Evolutionary conservation across 2,329 filamentous ascomycete species (phyloP).

Genomic region (Botrytis deweyae): DNA sequence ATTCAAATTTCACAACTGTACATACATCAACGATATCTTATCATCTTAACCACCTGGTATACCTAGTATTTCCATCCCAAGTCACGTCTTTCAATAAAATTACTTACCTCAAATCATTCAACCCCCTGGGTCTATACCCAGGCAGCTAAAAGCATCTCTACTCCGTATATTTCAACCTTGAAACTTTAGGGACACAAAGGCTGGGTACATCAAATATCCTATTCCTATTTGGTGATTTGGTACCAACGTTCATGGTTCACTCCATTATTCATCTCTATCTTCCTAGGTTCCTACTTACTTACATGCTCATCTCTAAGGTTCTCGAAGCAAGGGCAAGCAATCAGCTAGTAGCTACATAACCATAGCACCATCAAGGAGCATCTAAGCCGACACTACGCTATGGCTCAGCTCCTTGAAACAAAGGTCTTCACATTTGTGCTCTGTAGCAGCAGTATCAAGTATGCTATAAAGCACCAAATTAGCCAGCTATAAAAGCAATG

Average conservation of each 20-base stretch:
- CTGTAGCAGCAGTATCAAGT: background rate
- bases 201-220: background rate
- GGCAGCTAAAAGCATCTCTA: background rate
- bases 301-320: background rate
- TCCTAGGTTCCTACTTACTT: background rate
- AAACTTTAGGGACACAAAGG: background rate
- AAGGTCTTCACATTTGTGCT: background rate
- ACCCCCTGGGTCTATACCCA: background rate
- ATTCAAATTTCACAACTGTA: background rate
- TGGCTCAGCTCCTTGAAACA: background rate
- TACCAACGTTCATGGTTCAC: background rate
- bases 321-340: background rate
- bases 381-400: background rate
- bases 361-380: background rate
- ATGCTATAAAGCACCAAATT: background rate
- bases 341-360: background rate
- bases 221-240: background rate
- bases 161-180: background rate
- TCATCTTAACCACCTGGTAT: background rate
- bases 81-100: background rate
- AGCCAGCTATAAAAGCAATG: background rate
- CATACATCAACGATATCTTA: background rate
- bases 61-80: background rate
- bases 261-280: background rate
- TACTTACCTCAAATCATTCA: background rate